phyloP scores from a whole-genome alignment of 108 stramenopile genomes.

The Cyclotella sp. region DNA sequence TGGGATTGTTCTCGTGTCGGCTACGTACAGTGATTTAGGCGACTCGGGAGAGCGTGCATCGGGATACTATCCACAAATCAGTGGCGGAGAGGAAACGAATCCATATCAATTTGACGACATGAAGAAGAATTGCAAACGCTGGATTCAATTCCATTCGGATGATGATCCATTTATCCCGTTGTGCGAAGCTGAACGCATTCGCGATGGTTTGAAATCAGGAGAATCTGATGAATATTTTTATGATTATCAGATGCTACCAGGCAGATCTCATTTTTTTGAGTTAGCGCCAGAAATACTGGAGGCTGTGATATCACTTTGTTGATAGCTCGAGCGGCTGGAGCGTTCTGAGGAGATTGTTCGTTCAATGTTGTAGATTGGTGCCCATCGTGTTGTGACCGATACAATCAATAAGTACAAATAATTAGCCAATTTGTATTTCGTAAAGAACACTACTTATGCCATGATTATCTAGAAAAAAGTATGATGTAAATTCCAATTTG shows the following conservation, averaged over 20 bases:
- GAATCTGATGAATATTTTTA: slow-evolving; percentile 26
- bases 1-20: slow-evolving; percentile 65
- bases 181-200: slow-evolving; percentile 60
- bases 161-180: slow-evolving; percentile 80
- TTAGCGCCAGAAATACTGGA: slow-evolving; percentile 61
- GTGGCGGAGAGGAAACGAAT: slow-evolving; percentile 44
- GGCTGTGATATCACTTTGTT: slow-evolving; percentile 45
- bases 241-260: slow-evolving; percentile 60
- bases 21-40: slow-evolving; percentile 72
- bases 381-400: no score
- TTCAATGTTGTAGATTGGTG: no score
- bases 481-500: no score
- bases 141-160: slow-evolving; percentile 78
- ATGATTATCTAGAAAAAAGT: no score
- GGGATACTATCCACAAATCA: slow-evolving; percentile 70
- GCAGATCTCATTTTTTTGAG: slow-evolving; percentile 76
- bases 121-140: slow-evolving; percentile 60
- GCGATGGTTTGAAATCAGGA: slow-evolving; percentile 62
- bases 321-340: background rate
- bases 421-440: no score
- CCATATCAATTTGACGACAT: slow-evolving; percentile 64
- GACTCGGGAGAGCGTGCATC: slow-evolving; percentile 76
- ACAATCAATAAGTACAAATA: no score
- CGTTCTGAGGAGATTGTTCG: background rate
- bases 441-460: no score